Evolutionary conservation across 202 grass and related monocot genomes (phyloP), one percentile per base, ranked within the genome.

Genomic region (Panicum hallii): DNA sequence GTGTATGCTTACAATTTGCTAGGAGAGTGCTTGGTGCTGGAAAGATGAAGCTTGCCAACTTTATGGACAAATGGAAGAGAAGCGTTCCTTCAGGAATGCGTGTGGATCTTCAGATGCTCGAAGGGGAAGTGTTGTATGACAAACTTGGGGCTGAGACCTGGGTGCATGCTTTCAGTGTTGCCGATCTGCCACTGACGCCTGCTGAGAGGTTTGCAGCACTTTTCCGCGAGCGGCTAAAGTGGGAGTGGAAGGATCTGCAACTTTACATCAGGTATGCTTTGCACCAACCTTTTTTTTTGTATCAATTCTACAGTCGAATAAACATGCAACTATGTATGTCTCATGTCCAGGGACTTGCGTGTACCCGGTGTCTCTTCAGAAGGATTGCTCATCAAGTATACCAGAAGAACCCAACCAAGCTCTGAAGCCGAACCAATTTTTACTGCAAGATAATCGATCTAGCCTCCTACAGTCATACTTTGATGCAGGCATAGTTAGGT

Each of bases 371-470:
- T 86, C 2, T 99, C 96, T 61, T 94, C 83, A 17, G 96, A 99
- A 96, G 93, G 96, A 47, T 81, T 99, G 87, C 93, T 99, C 38
- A 96, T 96, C 45, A 99, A 99, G 87, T 94, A 96, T 55, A 92
- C 96, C 19, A 89, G 96, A 91, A 85, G 86, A 89, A 92, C 83
- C 4, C 96, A 99, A 26, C 91, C 93, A 79, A 94, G 50, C 10
- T 88, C 96, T 65, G 91, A 95, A 8, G 78, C 67, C 1, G 96
- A 94, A 13, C 93, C 96, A 19, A 91, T 91, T 87, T 99, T 99
- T 41, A 95, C 88, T 67, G 88, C 93, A 78, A 95, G 93, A 94
- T 99, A 89, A 75, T 81, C 28, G 13, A n/a, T n/a, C 23, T 13
- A 69, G 28, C 50, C 41, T 38, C 15, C 34, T 83, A 43, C 23